These are phyloP conservation scores for Zizania latifolia DNA, from an alignment of 176 grass and related monocot species.

Conservation along the genomic window DNA sequence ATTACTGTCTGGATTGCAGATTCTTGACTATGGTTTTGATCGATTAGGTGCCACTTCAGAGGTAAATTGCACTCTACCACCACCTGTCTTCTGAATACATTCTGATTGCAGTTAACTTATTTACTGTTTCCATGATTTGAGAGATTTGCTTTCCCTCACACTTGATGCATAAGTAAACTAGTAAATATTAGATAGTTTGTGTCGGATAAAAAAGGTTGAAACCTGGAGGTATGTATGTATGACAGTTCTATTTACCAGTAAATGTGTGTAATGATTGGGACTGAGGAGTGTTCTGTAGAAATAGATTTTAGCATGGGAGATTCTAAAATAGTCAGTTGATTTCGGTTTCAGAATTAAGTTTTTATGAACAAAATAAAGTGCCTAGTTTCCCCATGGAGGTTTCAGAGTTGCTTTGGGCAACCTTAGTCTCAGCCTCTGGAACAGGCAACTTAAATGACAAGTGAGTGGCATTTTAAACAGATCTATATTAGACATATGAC, in stretches of 20 bases:
- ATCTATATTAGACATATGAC: background rate
- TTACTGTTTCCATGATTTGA: background rate
- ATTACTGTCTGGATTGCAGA: constrained; percentile 45
- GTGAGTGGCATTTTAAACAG: background rate
- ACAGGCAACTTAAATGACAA: background rate
- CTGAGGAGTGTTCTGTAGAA: background rate
- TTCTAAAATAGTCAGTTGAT: background rate
- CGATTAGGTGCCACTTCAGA: constrained; percentile 76
- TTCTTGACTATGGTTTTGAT: constrained; percentile 94
- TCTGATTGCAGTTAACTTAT: background rate
- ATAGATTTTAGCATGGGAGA: background rate
- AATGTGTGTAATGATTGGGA: background rate
- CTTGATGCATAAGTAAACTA: constrained; percentile 7
- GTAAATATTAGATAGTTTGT: background rate
- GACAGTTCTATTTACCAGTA: background rate
- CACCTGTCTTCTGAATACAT: background rate
- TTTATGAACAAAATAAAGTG: background rate
- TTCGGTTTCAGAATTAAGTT: background rate
- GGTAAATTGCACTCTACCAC: constrained; percentile 34
- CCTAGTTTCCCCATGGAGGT: background rate
- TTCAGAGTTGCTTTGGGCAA: constrained; percentile 1
- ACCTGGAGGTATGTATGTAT: background rate
- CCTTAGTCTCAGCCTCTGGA: background rate
- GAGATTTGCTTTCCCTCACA: constrained; percentile 19
- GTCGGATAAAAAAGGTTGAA: background rate